These are phyloP conservation scores for Chrysoporthe puriensis DNA, from an alignment of 2,329 filamentous ascomycete genomes.

Conservation along the genomic window DNA sequence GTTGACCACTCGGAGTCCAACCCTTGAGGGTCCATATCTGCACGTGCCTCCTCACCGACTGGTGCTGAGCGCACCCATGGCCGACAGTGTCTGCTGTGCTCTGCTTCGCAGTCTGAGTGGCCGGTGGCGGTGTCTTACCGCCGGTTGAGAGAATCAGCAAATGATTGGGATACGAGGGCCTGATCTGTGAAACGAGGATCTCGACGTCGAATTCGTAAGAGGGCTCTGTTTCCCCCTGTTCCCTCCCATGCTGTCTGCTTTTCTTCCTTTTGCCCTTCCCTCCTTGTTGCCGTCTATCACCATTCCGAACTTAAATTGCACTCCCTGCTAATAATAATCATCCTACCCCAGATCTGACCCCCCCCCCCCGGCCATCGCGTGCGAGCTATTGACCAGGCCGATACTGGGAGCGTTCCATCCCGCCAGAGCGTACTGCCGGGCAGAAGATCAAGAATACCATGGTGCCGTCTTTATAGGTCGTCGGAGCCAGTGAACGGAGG, in stretches of 20 bases:
- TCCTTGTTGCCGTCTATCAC: not conserved
- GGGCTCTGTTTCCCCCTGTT: not conserved
- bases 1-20: constrained; percentile 13
- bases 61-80: constrained; percentile 10
- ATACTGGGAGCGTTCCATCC: not conserved
- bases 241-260: not conserved
- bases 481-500: constrained; percentile 9
- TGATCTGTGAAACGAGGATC: not conserved
- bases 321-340: constrained; percentile 6
- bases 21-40: constrained; percentile 8
- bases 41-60: constrained; percentile 23
- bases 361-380: not conserved
- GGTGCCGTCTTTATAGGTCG: constrained; percentile 14
- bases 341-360: not conserved
- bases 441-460: constrained; percentile 11
- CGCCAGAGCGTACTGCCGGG: constrained; percentile 1
- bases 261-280: not conserved
- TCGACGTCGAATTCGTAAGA: not conserved
- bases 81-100: constrained; percentile 2
- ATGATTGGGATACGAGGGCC: not conserved
- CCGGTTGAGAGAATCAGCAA: constrained; percentile 2
- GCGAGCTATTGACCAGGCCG: constrained; percentile 2
- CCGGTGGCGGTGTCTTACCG: constrained; percentile 16
- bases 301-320: not conserved
- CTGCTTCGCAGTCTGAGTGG: not conserved